These are phyloP conservation scores for Trematosphaeria pertusa DNA, from an alignment of 2,329 filamentous ascomycete species.

Conservation along the genomic window DNA sequence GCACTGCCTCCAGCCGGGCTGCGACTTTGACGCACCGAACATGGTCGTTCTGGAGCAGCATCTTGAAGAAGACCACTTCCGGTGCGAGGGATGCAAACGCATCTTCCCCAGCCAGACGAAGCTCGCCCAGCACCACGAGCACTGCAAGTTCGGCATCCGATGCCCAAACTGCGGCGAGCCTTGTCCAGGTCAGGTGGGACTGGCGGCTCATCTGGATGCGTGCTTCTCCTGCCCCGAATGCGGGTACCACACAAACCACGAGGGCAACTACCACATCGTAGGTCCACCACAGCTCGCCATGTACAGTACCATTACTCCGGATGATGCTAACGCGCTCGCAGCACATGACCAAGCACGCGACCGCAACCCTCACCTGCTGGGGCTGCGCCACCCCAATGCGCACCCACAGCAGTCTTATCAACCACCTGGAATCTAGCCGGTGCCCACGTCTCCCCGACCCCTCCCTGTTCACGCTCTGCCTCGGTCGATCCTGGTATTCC, in stretches of 20 bases:
- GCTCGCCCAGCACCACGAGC: constrained; percentile 30
- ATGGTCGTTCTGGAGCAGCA: constrained; percentile 28
- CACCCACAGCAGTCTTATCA: constrained; percentile 35
- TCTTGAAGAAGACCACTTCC: constrained; percentile 36
- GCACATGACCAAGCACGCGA: constrained; percentile 39
- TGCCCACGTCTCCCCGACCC: constrained; percentile 72
- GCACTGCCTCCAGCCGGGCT: constrained; percentile 42
- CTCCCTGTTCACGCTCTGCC: constrained; percentile 22
- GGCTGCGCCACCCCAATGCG: constrained; percentile 29
- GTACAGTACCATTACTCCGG: no score
- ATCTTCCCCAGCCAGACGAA: constrained; percentile 38
- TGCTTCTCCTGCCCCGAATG: constrained; percentile 35
- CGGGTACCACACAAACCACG: constrained; percentile 25
- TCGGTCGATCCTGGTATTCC: constrained; percentile 45
- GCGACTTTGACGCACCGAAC: constrained; percentile 37
- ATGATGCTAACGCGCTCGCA: no score
- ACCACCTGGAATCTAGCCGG: constrained; percentile 63
- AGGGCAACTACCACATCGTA: constrained; percentile 32
- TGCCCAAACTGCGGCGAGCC: constrained; percentile 28
- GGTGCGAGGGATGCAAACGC: constrained; percentile 36
- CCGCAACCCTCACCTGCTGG: constrained; percentile 32
- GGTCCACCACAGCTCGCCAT: constrained; percentile 13
- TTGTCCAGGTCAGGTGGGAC: constrained; percentile 26
- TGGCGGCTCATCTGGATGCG: constrained; percentile 26
- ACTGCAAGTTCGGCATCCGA: constrained; percentile 23